Conservation (phyloP, 441 rosid genomes). For the Euphorbia celastroides region DNA sequence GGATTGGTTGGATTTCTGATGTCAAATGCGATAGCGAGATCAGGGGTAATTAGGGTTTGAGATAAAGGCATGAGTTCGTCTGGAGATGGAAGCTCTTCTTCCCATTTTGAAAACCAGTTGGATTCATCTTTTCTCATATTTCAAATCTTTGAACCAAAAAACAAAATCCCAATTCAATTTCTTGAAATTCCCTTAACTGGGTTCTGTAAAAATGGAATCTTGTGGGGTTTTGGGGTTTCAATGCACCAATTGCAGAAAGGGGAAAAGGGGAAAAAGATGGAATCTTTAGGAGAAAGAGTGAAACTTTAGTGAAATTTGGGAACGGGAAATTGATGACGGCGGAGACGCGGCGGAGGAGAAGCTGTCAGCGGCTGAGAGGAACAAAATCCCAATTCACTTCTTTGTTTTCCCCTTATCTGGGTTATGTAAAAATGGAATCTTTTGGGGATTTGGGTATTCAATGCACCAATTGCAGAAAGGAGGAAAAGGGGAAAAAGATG, state of each 20-base stretch:
- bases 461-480: no score
- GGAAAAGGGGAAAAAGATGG: no score
- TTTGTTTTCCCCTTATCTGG: conserved; percentile 1
- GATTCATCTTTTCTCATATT: conserved; percentile 72
- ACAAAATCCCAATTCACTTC: conserved; percentile 9
- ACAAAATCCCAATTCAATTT: conserved; percentile 8
- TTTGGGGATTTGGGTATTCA: conserved; percentile 6
- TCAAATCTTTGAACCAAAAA: neutral
- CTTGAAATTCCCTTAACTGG: conserved; percentile 2
- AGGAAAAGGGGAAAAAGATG: no score
- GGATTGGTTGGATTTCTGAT: conserved; percentile 37
- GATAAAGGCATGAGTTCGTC: conserved; percentile 86
- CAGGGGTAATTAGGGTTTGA: conserved; percentile 85
- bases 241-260: no score
- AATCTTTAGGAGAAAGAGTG: neutral
- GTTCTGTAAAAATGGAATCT: neutral
- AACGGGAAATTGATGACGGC: neutral
- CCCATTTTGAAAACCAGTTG: conserved; percentile 68
- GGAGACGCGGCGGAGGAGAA: no score
- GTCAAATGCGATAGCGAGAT: conserved; percentile 87
- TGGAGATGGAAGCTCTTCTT: conserved; percentile 71
- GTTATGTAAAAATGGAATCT: neutral
- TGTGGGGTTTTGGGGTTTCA: conserved; percentile 3
- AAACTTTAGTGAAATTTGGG: neutral
- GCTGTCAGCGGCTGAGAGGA: neutral